A percentile compares a stretch with the other conserved stretches of the same genome.
phyloP scores from a whole-genome alignment of 164 flowering plant species.

The Liriodendron chinense region DNA sequence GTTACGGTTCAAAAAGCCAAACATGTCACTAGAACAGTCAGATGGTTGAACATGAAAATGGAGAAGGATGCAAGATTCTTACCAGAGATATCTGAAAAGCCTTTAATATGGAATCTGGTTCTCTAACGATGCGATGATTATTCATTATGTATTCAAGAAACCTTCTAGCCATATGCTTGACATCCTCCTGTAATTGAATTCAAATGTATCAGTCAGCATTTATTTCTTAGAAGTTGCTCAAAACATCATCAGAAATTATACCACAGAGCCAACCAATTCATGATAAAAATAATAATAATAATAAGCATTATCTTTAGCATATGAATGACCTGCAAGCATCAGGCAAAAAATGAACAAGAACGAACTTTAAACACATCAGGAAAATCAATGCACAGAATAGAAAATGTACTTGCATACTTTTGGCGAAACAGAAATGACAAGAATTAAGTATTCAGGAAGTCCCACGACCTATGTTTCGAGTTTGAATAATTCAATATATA shows the following conservation, averaged over 20 bases:
- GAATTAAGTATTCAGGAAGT: not conserved
- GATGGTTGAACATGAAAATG: not conserved
- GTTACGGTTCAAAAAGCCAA: not conserved
- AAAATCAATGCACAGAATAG: too few relatives aligned
- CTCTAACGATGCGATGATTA: slow-evolving; percentile 51
- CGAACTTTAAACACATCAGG: not conserved
- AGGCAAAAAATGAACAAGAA: not conserved
- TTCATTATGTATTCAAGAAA: slow-evolving; percentile 69
- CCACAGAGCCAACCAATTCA: not conserved
- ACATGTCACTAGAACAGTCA: not conserved
- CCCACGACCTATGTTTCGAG: too few relatives aligned
- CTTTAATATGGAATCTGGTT: slow-evolving; percentile 53
- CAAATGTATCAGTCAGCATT: not conserved
- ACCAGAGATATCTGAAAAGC: slow-evolving; percentile 90
- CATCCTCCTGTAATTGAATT: slow-evolving; percentile 47
- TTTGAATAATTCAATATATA: too few relatives aligned
- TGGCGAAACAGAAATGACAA: not conserved
- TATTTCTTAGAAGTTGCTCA: not conserved
- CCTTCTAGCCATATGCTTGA: slow-evolving; percentile 39
- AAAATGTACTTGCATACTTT: too few relatives aligned
- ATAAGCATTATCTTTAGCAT: too few relatives aligned
- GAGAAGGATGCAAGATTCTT: slow-evolving; percentile 15
- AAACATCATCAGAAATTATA: too few relatives aligned
- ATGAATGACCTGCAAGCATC: not conserved
- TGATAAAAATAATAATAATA: not conserved